These are phyloP conservation scores for Lyophyllum semitale DNA, from an alignment of 768 basidiomycete species.

Conservation along the genomic window DNA sequence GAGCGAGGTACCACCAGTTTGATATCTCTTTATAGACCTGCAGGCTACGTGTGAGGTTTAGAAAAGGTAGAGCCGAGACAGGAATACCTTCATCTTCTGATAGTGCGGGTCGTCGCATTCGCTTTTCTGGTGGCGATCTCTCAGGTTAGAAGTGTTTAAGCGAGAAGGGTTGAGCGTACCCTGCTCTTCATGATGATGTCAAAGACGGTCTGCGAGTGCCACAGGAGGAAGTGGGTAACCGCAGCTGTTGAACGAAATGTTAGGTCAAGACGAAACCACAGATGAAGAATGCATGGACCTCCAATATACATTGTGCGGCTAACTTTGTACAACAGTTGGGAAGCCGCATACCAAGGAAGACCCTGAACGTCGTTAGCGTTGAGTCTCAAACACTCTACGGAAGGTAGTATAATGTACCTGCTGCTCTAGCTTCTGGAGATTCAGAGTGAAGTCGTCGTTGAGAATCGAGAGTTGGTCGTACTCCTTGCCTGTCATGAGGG, in stretches of 20 bases:
- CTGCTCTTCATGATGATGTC: constrained; percentile 32
- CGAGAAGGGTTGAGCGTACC: constrained; percentile 8
- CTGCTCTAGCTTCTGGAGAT: constrained; percentile 42
- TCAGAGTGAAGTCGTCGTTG: constrained; percentile 47
- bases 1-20: constrained; percentile 35
- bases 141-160: constrained; percentile 29
- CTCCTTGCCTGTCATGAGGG: constrained; percentile 32
- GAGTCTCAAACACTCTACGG: too few species aligned
- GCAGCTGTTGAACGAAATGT: constrained; percentile 29
- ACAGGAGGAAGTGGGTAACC: constrained; percentile 47
- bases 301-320: constrained; percentile 40
- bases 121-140: constrained; percentile 26
- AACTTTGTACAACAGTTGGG: constrained; percentile 40
- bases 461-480: constrained; percentile 56
- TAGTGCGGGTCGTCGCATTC: constrained; percentile 40
- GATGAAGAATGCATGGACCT: constrained; percentile 19
- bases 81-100: constrained; percentile 35
- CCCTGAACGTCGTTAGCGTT: constrained; percentile 21
- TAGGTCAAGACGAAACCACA: background rate
- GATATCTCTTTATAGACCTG: constrained; percentile 36
- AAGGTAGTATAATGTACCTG: constrained; percentile 19
- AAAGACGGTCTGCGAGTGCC: constrained; percentile 44
- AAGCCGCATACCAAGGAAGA: constrained; percentile 44
- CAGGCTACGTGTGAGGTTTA: background rate
- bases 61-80: background rate